Percentiles rank a stretch among this genome's conserved stretches.
Conservation (phyloP, 305 asterid species). For the Rubia balearica region DNA sequence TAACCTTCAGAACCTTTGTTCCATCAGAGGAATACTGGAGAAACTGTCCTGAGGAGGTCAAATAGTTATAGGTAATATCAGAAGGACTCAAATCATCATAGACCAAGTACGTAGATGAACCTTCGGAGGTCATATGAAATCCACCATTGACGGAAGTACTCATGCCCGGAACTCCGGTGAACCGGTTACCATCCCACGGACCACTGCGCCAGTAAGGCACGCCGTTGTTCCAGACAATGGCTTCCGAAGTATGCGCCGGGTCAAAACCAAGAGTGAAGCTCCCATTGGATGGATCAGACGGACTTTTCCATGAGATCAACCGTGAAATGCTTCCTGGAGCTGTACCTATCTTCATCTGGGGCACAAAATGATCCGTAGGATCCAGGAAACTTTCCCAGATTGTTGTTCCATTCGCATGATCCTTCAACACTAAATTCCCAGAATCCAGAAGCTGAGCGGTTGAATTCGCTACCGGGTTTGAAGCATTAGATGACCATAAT, state of each 20-base stretch:
- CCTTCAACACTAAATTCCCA: conserved; percentile 37
- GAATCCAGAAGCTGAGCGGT: conserved; percentile 34
- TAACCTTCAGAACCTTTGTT: neutral
- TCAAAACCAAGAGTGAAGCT: conserved; percentile 17
- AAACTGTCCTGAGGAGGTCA: conserved; percentile 25
- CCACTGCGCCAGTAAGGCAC: conserved; percentile 26
- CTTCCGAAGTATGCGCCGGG: conserved; percentile 10
- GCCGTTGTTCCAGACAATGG: conserved; percentile 19
- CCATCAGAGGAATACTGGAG: conserved; percentile 20
- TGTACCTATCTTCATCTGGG: conserved; percentile 19
- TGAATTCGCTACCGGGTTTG: conserved; percentile 10
- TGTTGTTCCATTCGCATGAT: conserved; percentile 15
- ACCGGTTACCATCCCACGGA: conserved; percentile 30
- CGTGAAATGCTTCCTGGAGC: neutral
- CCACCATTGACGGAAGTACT: conserved; percentile 13
- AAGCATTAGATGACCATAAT: conserved; percentile 42
- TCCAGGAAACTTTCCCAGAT: conserved; percentile 44
- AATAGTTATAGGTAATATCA: neutral
- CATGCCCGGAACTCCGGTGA: conserved; percentile 24
- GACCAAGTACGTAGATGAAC: conserved; percentile 1
- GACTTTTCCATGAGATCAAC: conserved; percentile 27
- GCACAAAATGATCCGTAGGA: conserved; percentile 28
- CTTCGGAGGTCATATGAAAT: conserved; percentile 11
- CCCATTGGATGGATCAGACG: conserved; percentile 29
- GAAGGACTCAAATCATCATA: conserved; percentile 10